A percentile compares a stretch with the other conserved stretches of the same genome.
These are phyloP conservation scores for Insectozyma bohioensis DNA, from an alignment of 1,139 yeast species.

Conservation along the genomic window DNA sequence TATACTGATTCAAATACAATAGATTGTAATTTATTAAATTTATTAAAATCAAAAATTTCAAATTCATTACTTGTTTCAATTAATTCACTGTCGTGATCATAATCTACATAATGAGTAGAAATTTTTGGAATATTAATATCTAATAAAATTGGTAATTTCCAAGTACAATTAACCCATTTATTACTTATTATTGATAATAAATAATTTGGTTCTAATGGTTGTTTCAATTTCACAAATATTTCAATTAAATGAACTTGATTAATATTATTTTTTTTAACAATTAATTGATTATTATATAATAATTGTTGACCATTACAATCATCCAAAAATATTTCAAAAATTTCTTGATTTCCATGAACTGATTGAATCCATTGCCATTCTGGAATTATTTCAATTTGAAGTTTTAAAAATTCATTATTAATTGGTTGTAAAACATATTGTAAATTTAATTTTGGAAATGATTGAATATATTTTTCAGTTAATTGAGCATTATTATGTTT, in stretches of 20 bases:
- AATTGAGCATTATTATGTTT: conserved; percentile 61
- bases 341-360: conserved; percentile 64
- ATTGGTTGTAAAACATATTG: conserved; percentile 73
- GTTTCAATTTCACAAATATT: conserved; percentile 59
- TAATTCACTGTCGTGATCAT: conserved; percentile 48
- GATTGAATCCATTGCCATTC: conserved; percentile 73
- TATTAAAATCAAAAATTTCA: conserved; percentile 42
- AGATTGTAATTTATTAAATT: conserved; percentile 72
- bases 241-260: conserved; percentile 59
- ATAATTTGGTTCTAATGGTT: conserved; percentile 72
- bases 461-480: conserved; percentile 61
- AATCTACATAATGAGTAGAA: conserved; percentile 55
- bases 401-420: conserved; percentile 61
- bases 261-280: conserved; percentile 49
- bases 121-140: conserved; percentile 66
- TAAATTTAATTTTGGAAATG: conserved; percentile 68
- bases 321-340: conserved; percentile 71
- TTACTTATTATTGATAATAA: conserved; percentile 76
- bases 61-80: conserved; percentile 52
- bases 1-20: conserved; percentile 65
- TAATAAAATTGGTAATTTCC: conserved; percentile 61
- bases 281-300: conserved; percentile 56
- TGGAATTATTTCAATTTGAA: conserved; percentile 68
- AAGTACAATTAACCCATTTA: conserved; percentile 79
- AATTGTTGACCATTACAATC: conserved; percentile 81